A percentile compares a stretch with the other conserved stretches of the same genome.
These are phyloP conservation scores for Candida corydali DNA, from an alignment of 805 yeast genomes.

Conservation along the genomic window DNA sequence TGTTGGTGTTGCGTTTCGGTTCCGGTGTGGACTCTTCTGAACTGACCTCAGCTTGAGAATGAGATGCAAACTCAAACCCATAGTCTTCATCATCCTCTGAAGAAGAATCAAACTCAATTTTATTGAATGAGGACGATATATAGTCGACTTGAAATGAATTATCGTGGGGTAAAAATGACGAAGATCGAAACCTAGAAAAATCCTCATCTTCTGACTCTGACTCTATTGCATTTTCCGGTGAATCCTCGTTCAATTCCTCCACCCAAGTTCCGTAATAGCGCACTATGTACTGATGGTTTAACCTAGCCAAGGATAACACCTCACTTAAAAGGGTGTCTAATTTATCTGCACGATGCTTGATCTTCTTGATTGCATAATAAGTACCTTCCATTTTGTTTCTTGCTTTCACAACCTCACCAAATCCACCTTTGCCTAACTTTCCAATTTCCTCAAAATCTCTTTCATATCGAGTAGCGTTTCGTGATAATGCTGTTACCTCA, in stretches of 20 bases:
- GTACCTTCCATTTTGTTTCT: constrained; percentile 91
- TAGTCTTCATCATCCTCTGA: constrained; percentile 23
- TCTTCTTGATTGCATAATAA: constrained; percentile 90
- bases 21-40: constrained; percentile 1
- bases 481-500: not conserved
- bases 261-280: constrained; percentile 97
- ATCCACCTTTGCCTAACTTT: constrained; percentile 88
- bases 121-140: constrained; percentile 59
- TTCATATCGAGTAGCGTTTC: constrained; percentile 63
- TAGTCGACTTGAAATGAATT: constrained; percentile 53
- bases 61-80: constrained; percentile 32
- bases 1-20: constrained; percentile 4
- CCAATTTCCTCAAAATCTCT: constrained; percentile 95
- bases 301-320: constrained; percentile 84
- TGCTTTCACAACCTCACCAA: constrained; percentile 98
- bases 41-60: constrained; percentile 14
- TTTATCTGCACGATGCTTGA: constrained; percentile 76
- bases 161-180: constrained; percentile 18
- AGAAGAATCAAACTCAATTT: constrained; percentile 48
- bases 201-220: constrained; percentile 11
- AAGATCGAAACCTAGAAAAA: constrained; percentile 19
- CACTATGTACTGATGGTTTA: constrained; percentile 94
- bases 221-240: constrained; percentile 20
- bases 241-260: constrained; percentile 54
- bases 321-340: constrained; percentile 81